Evolutionary conservation across 2,329 filamentous ascomycete genomes (phyloP).

Genomic region (Passalora sequoiae): DNA sequence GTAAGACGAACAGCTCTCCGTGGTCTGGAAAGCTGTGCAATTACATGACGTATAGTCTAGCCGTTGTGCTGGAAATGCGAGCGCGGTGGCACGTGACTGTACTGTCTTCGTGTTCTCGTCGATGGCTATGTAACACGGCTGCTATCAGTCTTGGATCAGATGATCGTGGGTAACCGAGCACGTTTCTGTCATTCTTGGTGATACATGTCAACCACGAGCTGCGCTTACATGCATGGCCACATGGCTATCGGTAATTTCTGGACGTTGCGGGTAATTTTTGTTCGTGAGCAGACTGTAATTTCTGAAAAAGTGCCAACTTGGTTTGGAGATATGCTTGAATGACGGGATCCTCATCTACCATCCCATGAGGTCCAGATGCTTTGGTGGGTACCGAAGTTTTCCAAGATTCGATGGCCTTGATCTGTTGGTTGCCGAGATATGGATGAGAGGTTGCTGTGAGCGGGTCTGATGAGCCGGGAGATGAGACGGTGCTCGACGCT

Average conservation of each 20-base stretch:
- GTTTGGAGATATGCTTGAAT: slow-evolving; percentile 34
- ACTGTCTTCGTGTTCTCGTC: not conserved
- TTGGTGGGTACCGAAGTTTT: slow-evolving; percentile 23
- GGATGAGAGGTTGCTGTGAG: slow-evolving; percentile 11
- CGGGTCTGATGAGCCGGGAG: slow-evolving; percentile 4
- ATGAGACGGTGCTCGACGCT: slow-evolving; percentile 14
- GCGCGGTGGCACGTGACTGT: too few relatives aligned
- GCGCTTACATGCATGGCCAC: not conserved
- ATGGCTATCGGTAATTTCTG: not conserved
- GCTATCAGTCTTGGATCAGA: not conserved
- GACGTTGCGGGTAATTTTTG: not conserved
- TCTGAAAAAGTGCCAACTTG: slow-evolving; percentile 34
- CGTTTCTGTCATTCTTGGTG: slow-evolving; percentile 1
- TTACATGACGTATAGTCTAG: too few relatives aligned
- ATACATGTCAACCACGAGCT: not conserved
- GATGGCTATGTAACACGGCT: not conserved
- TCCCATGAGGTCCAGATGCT: slow-evolving; percentile 7
- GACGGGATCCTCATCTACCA: slow-evolving; percentile 21
- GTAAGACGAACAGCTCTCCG: too few relatives aligned
- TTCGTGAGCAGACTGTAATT: slow-evolving; percentile 2
- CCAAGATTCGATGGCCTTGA: slow-evolving; percentile 29
- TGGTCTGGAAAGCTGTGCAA: too few relatives aligned
- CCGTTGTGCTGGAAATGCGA: too few relatives aligned
- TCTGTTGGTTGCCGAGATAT: slow-evolving; percentile 22
- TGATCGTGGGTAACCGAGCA: not conserved